Percentiles rank a stretch among this genome's conserved stretches.
phyloP scores from a whole-genome alignment of 2,329 filamentous ascomycete species.

The Lachnellula suecica region DNA sequence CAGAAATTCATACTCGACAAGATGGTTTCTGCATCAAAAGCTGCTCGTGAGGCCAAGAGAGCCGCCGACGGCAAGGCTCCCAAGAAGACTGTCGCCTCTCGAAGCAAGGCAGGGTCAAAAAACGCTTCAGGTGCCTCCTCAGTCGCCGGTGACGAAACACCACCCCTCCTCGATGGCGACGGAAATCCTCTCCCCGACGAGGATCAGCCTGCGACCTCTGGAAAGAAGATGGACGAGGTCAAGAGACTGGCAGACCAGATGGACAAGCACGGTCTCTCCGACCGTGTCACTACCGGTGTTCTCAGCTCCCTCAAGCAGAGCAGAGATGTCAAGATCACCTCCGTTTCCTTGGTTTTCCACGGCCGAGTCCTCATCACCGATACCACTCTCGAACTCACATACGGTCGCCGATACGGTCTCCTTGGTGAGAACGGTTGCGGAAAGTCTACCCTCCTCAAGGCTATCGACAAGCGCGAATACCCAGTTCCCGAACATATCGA shows the following conservation, averaged over 20 bases:
- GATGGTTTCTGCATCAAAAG: conserved; percentile 70
- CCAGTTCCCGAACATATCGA: conserved; percentile 96
- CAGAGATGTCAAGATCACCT: conserved; percentile 97
- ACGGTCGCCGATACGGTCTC: conserved; percentile 89
- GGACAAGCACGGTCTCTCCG: conserved; percentile 93
- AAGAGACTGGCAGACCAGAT: conserved; percentile 89
- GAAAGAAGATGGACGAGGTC: conserved; percentile 74
- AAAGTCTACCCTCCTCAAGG: conserved; percentile 96
- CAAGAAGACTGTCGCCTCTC: conserved; percentile 72
- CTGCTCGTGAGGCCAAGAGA: conserved; percentile 71
- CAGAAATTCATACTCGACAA: conserved; percentile 30
- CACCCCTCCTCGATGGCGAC: conserved; percentile 61
- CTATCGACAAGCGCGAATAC: conserved; percentile 90
- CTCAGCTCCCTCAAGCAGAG: conserved; percentile 80
- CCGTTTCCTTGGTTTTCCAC: conserved; percentile 92
- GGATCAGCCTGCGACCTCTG: conserved; percentile 68
- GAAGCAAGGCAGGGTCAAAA: conserved; percentile 68
- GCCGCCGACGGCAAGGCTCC: conserved; percentile 70
- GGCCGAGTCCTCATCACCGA: conserved; percentile 94
- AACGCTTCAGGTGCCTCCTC: conserved; percentile 61
- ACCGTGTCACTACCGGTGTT: conserved; percentile 97
- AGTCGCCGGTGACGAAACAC: conserved; percentile 66
- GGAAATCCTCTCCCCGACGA: conserved; percentile 51
- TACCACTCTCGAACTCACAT: conserved; percentile 88
- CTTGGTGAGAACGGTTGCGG: conserved; percentile 99